Percentiles rank a stretch among this genome's conserved stretches.
Evolutionary conservation across 148 eudicot species (phyloP).

Genomic region (Chenopodium formosanum): DNA sequence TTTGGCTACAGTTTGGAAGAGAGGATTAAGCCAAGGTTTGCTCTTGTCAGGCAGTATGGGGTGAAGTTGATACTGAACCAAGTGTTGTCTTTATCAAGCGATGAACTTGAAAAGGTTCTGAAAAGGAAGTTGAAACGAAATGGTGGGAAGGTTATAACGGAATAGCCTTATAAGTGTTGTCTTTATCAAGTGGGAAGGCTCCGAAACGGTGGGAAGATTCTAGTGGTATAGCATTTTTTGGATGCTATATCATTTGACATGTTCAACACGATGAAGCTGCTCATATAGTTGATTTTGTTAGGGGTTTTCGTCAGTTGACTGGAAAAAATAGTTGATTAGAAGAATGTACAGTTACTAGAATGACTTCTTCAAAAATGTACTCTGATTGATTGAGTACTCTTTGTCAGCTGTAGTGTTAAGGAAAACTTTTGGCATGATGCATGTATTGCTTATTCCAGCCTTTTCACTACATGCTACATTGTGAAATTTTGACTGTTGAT

Average conservation of each 20-base stretch:
- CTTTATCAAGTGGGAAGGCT: conserved; percentile 48
- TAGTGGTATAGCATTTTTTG: conserved; percentile 1
- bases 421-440: neutral
- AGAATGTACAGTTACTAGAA: neutral
- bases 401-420: neutral
- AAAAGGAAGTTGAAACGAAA: conserved; percentile 49
- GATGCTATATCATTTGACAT: neutral
- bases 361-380: neutral
- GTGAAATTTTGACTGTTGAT: neutral
- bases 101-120: conserved; percentile 46
- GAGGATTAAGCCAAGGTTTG: conserved; percentile 76
- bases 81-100: conserved; percentile 51
- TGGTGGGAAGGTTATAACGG: neutral
- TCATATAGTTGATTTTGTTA: neutral
- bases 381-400: neutral
- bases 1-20: conserved; percentile 78
- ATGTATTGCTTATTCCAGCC: neutral
- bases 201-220: conserved; percentile 20
- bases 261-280: conserved; percentile 2
- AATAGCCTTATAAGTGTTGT: conserved; percentile 35
- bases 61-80: conserved; percentile 59
- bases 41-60: conserved; percentile 43
- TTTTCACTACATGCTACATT: neutral
- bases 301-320: conserved; percentile 17
- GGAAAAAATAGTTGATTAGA: neutral